Evolutionary conservation across 352 stramenopile genomes (phyloP).

Genomic region (Phytophthora palmivora): DNA sequence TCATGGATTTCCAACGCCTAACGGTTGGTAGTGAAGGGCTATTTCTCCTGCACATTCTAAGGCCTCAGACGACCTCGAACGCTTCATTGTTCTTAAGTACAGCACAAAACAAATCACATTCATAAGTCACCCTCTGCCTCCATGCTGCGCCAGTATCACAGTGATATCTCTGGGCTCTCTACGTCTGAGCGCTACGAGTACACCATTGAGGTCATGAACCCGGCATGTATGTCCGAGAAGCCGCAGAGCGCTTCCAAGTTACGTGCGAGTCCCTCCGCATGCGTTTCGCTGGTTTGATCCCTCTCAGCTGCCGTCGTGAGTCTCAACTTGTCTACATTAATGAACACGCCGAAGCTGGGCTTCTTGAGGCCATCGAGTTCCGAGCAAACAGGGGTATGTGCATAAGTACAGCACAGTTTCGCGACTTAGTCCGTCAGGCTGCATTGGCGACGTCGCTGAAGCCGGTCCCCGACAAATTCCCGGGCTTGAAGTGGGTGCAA

Average conservation of each 20-base stretch:
- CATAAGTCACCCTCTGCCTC: neutral
- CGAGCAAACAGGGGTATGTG: no score
- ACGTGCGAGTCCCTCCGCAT: no score
- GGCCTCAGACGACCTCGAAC: neutral
- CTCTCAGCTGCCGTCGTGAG: no score
- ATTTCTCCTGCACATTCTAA: no score
- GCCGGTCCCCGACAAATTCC: constrained; percentile 8
- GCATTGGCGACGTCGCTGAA: constrained; percentile 12
- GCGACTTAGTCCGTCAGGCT: constrained; percentile 1
- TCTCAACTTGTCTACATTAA: no score
- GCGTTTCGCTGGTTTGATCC: no score
- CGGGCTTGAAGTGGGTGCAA: constrained; percentile 2
- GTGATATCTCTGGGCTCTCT: neutral
- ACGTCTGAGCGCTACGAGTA: constrained; percentile 1
- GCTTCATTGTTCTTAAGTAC: neutral
- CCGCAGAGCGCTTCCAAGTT: neutral
- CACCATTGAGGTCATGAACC: neutral
- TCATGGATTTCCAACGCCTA: neutral
- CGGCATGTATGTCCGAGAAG: neutral
- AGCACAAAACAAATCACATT: no score
- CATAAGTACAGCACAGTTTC: constrained; percentile 4
- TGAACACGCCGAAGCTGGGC: no score
- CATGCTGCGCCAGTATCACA: neutral
- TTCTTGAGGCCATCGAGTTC: no score
- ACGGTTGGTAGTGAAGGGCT: no score